A percentile compares a stretch with the other conserved stretches of the same genome.
phyloP scores from a whole-genome alignment of 371 early-diverging fungal genomes.

The Mucor circinelloides region DNA sequence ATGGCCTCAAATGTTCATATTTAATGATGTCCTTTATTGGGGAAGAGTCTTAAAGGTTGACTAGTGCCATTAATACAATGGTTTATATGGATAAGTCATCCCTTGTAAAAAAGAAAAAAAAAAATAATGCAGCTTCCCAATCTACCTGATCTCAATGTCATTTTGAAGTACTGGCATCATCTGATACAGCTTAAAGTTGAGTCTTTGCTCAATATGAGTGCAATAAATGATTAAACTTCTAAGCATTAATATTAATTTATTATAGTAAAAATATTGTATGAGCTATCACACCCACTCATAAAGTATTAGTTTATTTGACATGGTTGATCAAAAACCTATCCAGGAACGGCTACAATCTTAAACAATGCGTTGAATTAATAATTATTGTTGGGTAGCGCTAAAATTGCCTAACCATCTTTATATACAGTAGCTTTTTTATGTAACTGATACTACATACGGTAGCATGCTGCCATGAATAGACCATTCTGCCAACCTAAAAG shows the following conservation, averaged over 20 bases:
- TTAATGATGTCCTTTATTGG: conserved; percentile 4
- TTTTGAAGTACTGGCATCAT: not conserved
- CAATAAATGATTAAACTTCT: not conserved
- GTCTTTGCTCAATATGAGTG: not conserved
- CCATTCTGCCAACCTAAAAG: no score
- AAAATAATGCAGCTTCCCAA: not conserved
- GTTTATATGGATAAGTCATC: not conserved
- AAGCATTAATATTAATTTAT: not conserved
- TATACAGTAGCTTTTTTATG: no score
- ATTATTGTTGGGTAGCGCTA: no score
- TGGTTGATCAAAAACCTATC: no score
- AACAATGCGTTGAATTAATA: no score
- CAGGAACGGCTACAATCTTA: no score
- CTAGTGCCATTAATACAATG: not conserved
- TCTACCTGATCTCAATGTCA: not conserved
- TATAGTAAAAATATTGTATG: no score
- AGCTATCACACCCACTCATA: no score
- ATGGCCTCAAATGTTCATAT: not conserved
- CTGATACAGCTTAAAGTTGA: not conserved
- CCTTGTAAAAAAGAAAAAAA: not conserved
- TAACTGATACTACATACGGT: no score
- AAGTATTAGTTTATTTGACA: no score
- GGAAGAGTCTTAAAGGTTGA: not conserved
- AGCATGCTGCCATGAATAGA: no score
- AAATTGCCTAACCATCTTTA: no score